Base-by-base conservation (phyloP, 768 basidiomycete species). In the Kondoa malvinella region DNA sequence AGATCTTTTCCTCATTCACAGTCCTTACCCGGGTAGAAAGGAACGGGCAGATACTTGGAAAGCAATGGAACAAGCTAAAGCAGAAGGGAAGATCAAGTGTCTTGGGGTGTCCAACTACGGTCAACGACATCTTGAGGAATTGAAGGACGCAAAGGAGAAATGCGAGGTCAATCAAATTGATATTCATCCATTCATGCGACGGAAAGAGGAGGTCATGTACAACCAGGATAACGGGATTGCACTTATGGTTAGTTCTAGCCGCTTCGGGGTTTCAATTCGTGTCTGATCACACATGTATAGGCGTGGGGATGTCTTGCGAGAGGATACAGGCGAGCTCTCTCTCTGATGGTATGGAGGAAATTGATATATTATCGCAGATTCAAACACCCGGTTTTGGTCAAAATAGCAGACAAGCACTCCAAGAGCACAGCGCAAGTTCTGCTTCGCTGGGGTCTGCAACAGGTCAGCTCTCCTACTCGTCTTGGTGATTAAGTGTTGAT, bases 401-500 rank as follows among this genome's bases (percentile, higher is more conserved):
- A 73, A 33, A 77, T 84, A 40, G 81, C 82, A 3, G 72, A 80
- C 56, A 84, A 83, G 75, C 84, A 87, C 74, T 73, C 76, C 50
- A 87, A 74, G 70, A 70, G 60, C 17, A 72, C 74, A 0, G 79
- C 89, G 21, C 92, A 95, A 73, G 78, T 89, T 61, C 78, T 87
- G 50, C 78, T 88, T 31, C 83, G 92, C 27, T 95, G 91, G 89
- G 85, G 84, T 14, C 76, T 91, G n/a, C 87, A 91, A 76, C 86
- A 87, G 80, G 87, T 8, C 21, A 70, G 27, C 31, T 33, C 4
- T 32, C 31, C 59, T 16, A 27, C 59, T 32, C 25, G 25, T 61
- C 31, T 32, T 61, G 4, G 26, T 32, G 59, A 27, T 8, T 27
- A n/a, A 61, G 4, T 12, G 59, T 32, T 61, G n/a, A 61, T 32